Evolutionary conservation across 257 asterid genomes (phyloP), one percentile per base, ranked within the genome.

Genomic region (Verbascum thapsus): DNA sequence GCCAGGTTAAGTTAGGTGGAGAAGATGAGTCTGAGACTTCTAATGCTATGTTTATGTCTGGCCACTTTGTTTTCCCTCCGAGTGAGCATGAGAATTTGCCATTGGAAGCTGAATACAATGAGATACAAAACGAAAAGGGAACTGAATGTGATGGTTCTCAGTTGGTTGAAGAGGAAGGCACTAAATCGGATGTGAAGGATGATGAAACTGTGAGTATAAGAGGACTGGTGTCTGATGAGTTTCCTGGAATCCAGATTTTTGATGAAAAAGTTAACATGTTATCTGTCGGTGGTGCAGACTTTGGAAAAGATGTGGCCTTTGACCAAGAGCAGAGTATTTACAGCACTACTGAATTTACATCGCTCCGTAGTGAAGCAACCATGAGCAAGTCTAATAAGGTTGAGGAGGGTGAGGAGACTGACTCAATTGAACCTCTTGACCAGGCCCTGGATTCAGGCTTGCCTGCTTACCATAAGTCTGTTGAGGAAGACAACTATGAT

Each of bases 11-110:
- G 44, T 63, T 66, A 3, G 78, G n/a, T 49, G 71, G 56, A 58
- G 80, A 77, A 53, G 22, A 58, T 20, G 80, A 71, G 15, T 84
- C 80, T 37, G 88, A 83, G 72, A 74, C 86, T 61, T 83, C 95
- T 22, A 76, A 22, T 66, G 80, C 86, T 42, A 67, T 85, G 88
- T 80, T 91, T 68, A 77, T 81, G 91, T 84, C 95, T 55, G 78
- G 88, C 48, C 95, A 88, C 64, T 88, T 88, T 47, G 74, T 79
- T 59, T 84, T 91, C 68, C 98, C 98, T 40, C 98, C 96, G 8
- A 78, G 73, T 67, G 86, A 80, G 74, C 89, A 82, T 39, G 92
- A 85, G 76, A 85, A 82, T 73, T 74, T 82, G 67, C 87, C 87
- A 2, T 48, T 78, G 60, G 83, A 76, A 66, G 78, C 82, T 38